Base-by-base conservation (phyloP, 441 rosid genomes). In the Erodium chrysanthum region DNA sequence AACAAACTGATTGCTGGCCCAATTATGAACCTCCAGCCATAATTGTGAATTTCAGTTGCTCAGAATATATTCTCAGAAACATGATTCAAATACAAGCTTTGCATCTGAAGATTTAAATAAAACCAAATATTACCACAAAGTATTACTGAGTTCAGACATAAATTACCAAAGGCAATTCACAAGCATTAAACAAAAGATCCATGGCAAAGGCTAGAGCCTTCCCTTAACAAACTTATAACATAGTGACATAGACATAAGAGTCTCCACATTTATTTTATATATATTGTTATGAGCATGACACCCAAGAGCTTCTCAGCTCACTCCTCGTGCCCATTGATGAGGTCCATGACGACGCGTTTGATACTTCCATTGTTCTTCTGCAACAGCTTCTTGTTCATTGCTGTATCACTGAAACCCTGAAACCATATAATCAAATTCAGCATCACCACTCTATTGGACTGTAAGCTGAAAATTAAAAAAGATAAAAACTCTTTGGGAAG, bases 361-460 rank as follows among this genome's bases (percentile, higher is more conserved):
- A 94, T 91, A 73, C 97, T 94, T 73, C 99, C 97, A 54, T 90
- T 85, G 78, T 94, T 94, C 85, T 94, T 94, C 92, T 84, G 78
- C 76, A 94, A 80, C 75, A 94, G 88, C 85, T 74, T 85, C 86
- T 74, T 89, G 90, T 91, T 94, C 75, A 73, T 82, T 69, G 83
- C 91, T 8, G 74, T 77, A 70, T 94, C 90, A 46, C 71, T 31
- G 76, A 94, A 94, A 50, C 97, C 99, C 97, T 94, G 86, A 63
- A 4, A 11, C 61, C 65, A 67, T 15, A 15, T 4, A 6, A 17
- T 23, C 59, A 37, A 17, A 12, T 66, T 42, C 44, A 40, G 7
- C 15, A 25, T n/a, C 29, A 58, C 27, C 14, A 14, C 9, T 2
- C 7, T 48, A 33, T 40, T 37, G 15, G 17, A 12, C 1, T 12